phyloP scores from a whole-genome alignment of 805 yeast genomes.

The Saccharomycopsis vini region DNA sequence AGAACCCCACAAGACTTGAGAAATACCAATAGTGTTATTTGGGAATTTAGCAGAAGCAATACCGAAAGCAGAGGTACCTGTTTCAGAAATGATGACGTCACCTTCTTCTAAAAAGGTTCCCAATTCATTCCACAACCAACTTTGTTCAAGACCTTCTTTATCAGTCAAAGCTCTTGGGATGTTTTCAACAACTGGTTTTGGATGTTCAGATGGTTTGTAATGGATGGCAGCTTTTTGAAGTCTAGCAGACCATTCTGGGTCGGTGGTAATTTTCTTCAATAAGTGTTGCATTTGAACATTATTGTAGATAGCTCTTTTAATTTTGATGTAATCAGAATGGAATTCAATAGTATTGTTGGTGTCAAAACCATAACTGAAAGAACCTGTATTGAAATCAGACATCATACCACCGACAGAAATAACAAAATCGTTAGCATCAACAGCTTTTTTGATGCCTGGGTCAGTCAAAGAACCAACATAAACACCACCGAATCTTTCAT shows the following conservation, averaged over 20 bases:
- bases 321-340: slow-evolving; percentile 44
- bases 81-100: slow-evolving; percentile 71
- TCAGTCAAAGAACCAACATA: slow-evolving; percentile 56
- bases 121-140: slow-evolving; percentile 43
- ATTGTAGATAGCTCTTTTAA: slow-evolving; percentile 43
- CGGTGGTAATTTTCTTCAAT: not conserved
- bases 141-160: slow-evolving; percentile 25
- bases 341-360: slow-evolving; percentile 22
- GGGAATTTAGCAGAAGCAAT: slow-evolving; percentile 66
- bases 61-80: slow-evolving; percentile 71
- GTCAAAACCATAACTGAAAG: slow-evolving; percentile 28
- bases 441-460: slow-evolving; percentile 39
- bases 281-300: slow-evolving; percentile 35
- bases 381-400: slow-evolving; percentile 35
- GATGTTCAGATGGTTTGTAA: slow-evolving; percentile 17
- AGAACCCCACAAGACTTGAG: slow-evolving; percentile 73
- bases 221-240: slow-evolving; percentile 28
- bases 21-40: slow-evolving; percentile 37
- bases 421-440: slow-evolving; percentile 54
- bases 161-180: slow-evolving; percentile 34
- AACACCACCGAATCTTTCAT: slow-evolving; percentile 55
- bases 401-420: slow-evolving; percentile 57
- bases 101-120: slow-evolving; percentile 44
- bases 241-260: not conserved
- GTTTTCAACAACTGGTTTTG: slow-evolving; percentile 27